phyloP scores from a whole-genome alignment of 495 filamentous ascomycete genomes.

The Penicillium tannophilum region DNA sequence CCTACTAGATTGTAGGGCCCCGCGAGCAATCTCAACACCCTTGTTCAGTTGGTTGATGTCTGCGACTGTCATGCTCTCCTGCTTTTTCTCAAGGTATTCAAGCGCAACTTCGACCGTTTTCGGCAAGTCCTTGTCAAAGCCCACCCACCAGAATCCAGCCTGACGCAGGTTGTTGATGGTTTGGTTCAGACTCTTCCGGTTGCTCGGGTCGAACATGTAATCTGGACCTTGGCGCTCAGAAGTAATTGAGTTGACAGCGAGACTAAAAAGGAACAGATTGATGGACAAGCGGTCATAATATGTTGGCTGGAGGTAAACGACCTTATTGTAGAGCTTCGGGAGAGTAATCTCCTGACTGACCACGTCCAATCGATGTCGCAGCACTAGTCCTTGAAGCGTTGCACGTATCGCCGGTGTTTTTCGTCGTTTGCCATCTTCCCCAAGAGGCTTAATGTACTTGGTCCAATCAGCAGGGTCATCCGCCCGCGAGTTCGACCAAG shows the following conservation, averaged over 20 bases:
- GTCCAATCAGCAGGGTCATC: constrained; percentile 66
- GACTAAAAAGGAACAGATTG: constrained; percentile 79
- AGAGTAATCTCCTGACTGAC: constrained; percentile 64
- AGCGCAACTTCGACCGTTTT: constrained; percentile 63
- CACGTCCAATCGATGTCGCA: constrained; percentile 75
- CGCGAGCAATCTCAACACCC: constrained; percentile 63
- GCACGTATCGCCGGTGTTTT: constrained; percentile 65
- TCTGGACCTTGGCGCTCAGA: constrained; percentile 81
- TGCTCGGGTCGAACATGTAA: constrained; percentile 83
- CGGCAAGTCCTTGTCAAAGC: constrained; percentile 66
- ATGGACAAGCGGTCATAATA: constrained; percentile 81
- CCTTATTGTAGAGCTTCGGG: constrained; percentile 69
- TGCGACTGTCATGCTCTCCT: constrained; percentile 51
- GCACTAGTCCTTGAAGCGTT: constrained; percentile 73
- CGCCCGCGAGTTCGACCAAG: constrained; percentile 64
- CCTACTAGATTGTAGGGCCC: constrained; percentile 56
- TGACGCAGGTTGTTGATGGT: constrained; percentile 80
- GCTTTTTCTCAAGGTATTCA: constrained; percentile 61
- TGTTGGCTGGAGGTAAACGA: constrained; percentile 75
- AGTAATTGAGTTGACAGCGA: constrained; percentile 86
- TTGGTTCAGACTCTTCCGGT: constrained; percentile 61
- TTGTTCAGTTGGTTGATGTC: constrained; percentile 63
- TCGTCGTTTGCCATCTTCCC: constrained; percentile 51
- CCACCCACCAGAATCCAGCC: constrained; percentile 88
- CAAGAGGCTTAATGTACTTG: constrained; percentile 70